Evolutionary conservation across 176 grass and related monocot genomes (phyloP), one percentile per base, ranked within the genome.

Genomic region (Lolium perenne): DNA sequence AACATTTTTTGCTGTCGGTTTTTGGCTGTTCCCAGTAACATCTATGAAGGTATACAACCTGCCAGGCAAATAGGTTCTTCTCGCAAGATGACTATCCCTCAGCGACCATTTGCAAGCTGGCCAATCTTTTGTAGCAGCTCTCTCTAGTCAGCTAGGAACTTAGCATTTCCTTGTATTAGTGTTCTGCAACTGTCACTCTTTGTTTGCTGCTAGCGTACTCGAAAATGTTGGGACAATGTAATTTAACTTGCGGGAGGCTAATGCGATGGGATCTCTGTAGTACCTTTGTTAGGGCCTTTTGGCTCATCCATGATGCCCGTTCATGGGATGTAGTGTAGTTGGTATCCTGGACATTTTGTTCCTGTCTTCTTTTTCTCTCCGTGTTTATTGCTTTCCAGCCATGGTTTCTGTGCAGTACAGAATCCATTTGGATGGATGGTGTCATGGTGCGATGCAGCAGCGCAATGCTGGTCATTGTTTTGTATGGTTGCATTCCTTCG

Each of bases 151-250:
- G 45, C 67, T 67, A 81, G 79, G 10, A 51, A 32, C 45, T 67
- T 91, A 81, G 81, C 61, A 68, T 81, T 75, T 80, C 56, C 49
- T 14, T 80, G 50, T 87, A 74, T 80, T 48, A 35, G 13, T 76
- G 73, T 68, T 66, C 48, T 78, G 49, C 54, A 70, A 87, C 50
- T 76, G 12, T 35, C 43, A n/a, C 66, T 38, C n/a, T 43, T 75
- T 17, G 12, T 40, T 75, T 40, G 21, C n/a, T 76, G 16, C 23
- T 62, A 71, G 83, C 41, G 21, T 76, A 91, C 29, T 84, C 49
- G 14, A 74, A 77, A 49, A 50, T 74, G 22, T 14, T 80, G 68
- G 67, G 18, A 74, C 57, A 43, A 73, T 87, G 60, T 84, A 69
- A 85, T 67, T 70, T 21, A 84, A 77, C 76, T 35, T 35, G 32